Evolutionary conservation across 306 rosid species (phyloP).

Genomic region (Acacia melanoxylon): DNA sequence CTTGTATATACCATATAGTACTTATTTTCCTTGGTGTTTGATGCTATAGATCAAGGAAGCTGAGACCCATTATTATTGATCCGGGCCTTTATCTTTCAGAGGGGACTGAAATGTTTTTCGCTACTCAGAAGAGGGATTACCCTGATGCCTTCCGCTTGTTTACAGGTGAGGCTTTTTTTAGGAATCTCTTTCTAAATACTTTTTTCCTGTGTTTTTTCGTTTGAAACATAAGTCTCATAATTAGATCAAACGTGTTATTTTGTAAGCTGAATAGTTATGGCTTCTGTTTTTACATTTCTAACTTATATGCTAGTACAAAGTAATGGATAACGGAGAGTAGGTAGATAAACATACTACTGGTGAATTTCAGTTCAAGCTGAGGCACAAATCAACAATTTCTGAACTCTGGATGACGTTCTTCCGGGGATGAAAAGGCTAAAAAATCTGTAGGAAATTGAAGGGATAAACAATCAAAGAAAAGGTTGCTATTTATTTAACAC

Average conservation of each 20-base stretch:
- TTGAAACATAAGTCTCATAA: neutral
- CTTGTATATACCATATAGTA: neutral
- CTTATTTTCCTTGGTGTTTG: constrained; percentile 26
- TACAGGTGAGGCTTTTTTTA: constrained; percentile 54
- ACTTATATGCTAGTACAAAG: neutral
- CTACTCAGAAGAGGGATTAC: constrained; percentile 82
- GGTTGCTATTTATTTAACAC: neutral
- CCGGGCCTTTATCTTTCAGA: constrained; percentile 92
- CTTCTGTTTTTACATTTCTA: neutral
- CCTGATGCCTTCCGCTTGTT: constrained; percentile 83
- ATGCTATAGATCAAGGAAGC: constrained; percentile 60
- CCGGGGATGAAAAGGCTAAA: neutral
- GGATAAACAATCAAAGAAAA: neutral
- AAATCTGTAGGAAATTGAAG: neutral
- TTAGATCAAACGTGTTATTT: neutral
- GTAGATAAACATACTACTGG: neutral
- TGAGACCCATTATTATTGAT: constrained; percentile 86
- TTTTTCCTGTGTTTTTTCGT: constrained; percentile 17
- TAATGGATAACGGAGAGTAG: neutral
- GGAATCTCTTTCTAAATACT: neutral
- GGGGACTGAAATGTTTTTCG: constrained; percentile 84
- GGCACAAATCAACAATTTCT: neutral
- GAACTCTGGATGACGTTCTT: neutral
- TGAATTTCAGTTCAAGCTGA: neutral
- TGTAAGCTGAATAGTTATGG: neutral